Percentiles rank a stretch among this genome's conserved stretches.
Evolutionary conservation across 2,329 filamentous ascomycete species (phyloP).

Genomic region (Lizonia empirigonia): DNA sequence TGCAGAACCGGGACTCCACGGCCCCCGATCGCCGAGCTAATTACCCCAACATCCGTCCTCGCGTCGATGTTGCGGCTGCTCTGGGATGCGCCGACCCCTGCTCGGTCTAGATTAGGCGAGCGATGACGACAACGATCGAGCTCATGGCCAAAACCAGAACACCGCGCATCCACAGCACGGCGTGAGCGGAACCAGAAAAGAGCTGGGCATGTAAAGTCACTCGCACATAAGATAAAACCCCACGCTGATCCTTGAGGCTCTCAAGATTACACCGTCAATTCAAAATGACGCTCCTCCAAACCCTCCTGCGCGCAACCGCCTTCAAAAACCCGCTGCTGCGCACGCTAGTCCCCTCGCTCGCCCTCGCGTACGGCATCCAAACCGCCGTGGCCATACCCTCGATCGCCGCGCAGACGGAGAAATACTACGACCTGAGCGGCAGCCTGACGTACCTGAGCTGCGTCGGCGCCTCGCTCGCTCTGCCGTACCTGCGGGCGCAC

Average conservation of each 20-base stretch:
- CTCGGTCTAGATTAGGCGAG: background rate
- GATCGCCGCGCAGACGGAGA: constrained; percentile 64
- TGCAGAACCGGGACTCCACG: background rate
- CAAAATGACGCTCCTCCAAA: constrained; percentile 48
- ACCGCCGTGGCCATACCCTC: constrained; percentile 67
- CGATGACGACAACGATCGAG: constrained; percentile 41
- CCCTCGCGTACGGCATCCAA: constrained; percentile 68
- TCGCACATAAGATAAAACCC: constrained; percentile 2
- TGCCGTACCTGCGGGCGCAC: constrained; percentile 64
- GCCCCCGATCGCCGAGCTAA: background rate
- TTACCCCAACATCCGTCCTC: constrained; percentile 2
- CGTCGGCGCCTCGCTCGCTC: constrained; percentile 65
- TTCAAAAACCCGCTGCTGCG: constrained; percentile 67
- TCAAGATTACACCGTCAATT: background rate
- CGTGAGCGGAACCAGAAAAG: constrained; percentile 16
- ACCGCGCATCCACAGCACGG: constrained; percentile 24
- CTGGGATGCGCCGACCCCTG: background rate
- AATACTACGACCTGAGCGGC: constrained; percentile 72
- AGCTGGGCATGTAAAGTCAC: background rate
- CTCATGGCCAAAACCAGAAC: constrained; percentile 26
- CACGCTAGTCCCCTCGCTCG: constrained; percentile 66
- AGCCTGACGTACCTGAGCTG: constrained; percentile 70
- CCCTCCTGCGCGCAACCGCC: constrained; percentile 64
- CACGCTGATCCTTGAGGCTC: background rate
- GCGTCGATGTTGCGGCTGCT: background rate